Evolutionary conservation across 192 early-diverging fungal genomes (phyloP), one percentile per base, ranked within the genome.

Genomic region (Coemansia sp.): DNA sequence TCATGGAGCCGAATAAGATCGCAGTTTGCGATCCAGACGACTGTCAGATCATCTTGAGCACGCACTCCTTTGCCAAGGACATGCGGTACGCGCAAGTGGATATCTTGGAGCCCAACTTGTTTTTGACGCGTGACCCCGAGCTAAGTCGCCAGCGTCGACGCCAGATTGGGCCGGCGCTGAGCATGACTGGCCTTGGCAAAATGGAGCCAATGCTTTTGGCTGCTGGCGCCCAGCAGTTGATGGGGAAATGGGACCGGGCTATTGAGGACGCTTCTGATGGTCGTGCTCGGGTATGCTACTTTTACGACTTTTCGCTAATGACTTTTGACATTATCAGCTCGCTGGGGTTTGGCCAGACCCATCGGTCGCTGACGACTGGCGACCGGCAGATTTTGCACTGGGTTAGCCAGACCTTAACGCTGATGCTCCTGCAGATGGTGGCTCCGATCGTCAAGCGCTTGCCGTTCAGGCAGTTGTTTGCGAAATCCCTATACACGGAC

Each of bases 31-130:
- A 76, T 40, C 69, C 64, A 0, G 65, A 68, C 46, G 72, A 78
- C n/a, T 72, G 69, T 46, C 55, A 33, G 46, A 55, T 58, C 0
- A 39, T 85, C 2, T 65, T 81, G 23, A 63, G 67, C 28, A 72
- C 78, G 14, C 84, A 85, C 35, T 57, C 62, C 17, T 85, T 79
- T 50, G 6, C 50, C 9, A 85, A 85, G 70, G 73, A 75, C 60
- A 5, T 40, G 11, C 28, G 35, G 14, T 85, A 85, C 49, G 59
- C 60, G 2, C 67, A 62, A 10, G 66, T 81, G 6, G 74, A 76
- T 28, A 65, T 80, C 26, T 61, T 74, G 33, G 70, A 76, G 30
- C 69, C 69, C 17, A 80, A 80, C 43, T 59, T 68, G 66, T 77
- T 85, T 44, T 42, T 75, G 43, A 80, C 83, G 0, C 44, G 72